Evolutionary conservation across 179 eudicot species (phyloP), one percentile per base, ranked within the genome.

Genomic region (Corrigiola litoralis): DNA sequence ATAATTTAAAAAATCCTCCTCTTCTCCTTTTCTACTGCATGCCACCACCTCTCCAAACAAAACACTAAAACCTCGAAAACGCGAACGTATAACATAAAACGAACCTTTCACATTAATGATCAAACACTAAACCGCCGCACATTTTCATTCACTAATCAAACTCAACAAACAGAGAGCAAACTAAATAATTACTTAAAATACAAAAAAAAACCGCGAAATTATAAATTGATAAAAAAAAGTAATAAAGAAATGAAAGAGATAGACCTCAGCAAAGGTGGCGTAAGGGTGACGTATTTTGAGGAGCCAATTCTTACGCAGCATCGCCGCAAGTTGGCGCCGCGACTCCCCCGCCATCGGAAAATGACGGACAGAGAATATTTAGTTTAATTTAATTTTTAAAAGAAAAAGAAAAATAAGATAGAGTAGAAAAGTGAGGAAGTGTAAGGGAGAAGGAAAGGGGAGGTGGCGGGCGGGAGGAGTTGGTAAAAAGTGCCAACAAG

Each of bases 281-380:
- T 75, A 90, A 77, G 99, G 99, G 66, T 90, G 95, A 18, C 99
- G 95, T 67, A 88, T 72, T 76, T 94, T 94, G 72, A 94, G 88
- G 40, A 94, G 84, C 87, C 94, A 94, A 69, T 94, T 94, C 79
- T 94, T 94, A 17, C 94, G 87, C n/a, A 94, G 88, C 94, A 94
- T 90, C 42, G 85, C 90, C 82, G 74, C 86, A 71, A 94, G 67
- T 72, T 94, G 99, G 7, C 92, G 80, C 55, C 65, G 32, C 2
- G 85, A 77, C 38, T 52, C 74, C 80, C 81, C 81, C 88, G 3
- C 56, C 46, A 44, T 65, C 58, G 53, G 53, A 14, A 46, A 17
- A 5, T 14, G 12, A n/a, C n/a, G 46, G 45, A 25, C 51, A 54
- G 40, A 16, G 12, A 42, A 27, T 12, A 51, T n/a, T n/a, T n/a